Percentiles rank a stretch among this genome's conserved stretches.
Evolutionary conservation across 768 basidiomycete genomes (phyloP).

Genomic region (Fibroporia radiculosa): DNA sequence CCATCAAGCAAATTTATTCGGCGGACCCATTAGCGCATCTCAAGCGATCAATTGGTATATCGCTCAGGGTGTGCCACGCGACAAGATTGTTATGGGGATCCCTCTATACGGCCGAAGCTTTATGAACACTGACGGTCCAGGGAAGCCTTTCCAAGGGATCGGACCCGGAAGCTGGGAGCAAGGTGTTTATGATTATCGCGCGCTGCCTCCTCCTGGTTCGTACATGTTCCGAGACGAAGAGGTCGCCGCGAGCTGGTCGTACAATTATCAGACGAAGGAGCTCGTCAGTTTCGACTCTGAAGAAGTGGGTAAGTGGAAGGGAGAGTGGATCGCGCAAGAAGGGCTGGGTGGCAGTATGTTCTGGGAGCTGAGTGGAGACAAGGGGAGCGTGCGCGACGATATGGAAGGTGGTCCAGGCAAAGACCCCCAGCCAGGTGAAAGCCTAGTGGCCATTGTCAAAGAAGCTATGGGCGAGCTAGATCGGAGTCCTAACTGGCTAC

Average conservation of each 20-base stretch:
- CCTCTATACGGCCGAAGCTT: slow-evolving; percentile 95
- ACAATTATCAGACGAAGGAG: slow-evolving; percentile 66
- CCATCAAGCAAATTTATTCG: slow-evolving; percentile 84
- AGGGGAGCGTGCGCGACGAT: slow-evolving; percentile 54
- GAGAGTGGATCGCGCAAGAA: slow-evolving; percentile 69
- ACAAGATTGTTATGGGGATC: slow-evolving; percentile 84
- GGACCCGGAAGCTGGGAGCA: slow-evolving; percentile 90
- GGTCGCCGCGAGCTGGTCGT: slow-evolving; percentile 74
- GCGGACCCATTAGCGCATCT: slow-evolving; percentile 54
- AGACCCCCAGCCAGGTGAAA: slow-evolving; percentile 59
- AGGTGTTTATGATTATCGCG: slow-evolving; percentile 90
- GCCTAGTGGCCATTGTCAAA: slow-evolving; percentile 69
- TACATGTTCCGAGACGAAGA: slow-evolving; percentile 58
- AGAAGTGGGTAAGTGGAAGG: slow-evolving; percentile 63
- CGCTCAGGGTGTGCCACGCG: slow-evolving; percentile 58
- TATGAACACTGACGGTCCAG: slow-evolving; percentile 76
- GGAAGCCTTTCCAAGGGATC: slow-evolving; percentile 67
- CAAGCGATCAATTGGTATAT: slow-evolving; percentile 67
- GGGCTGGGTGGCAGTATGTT: slow-evolving; percentile 90
- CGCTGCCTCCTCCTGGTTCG: slow-evolving; percentile 71
- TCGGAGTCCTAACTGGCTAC: slow-evolving; percentile 70
- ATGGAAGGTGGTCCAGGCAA: slow-evolving; percentile 75
- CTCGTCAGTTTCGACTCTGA: slow-evolving; percentile 81
- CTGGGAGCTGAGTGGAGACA: slow-evolving; percentile 90
- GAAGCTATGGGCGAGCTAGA: slow-evolving; percentile 75